Percentiles rank a stretch among this genome's conserved stretches.
phyloP scores from a whole-genome alignment of 768 basidiomycete species.

The Xerocomellus amylosporus region DNA sequence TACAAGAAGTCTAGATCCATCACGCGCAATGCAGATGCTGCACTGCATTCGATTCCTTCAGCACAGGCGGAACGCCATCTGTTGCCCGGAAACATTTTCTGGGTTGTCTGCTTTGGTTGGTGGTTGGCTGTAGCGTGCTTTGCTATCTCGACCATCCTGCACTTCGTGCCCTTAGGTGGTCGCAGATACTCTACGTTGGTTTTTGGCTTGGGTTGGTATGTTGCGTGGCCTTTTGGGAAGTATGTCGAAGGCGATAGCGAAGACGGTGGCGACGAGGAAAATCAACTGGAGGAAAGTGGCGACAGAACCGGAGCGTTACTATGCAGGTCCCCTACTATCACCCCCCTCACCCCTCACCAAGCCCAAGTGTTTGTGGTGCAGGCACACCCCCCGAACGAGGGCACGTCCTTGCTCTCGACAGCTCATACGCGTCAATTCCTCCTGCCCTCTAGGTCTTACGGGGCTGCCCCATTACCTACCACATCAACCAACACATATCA shows the following conservation, averaged over 20 bases:
- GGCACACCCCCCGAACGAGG: slow-evolving; percentile 38
- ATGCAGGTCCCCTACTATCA: slow-evolving; percentile 45
- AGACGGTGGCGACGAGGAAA: slow-evolving; percentile 41
- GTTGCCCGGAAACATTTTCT: slow-evolving; percentile 91
- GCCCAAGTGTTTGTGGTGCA: slow-evolving; percentile 10
- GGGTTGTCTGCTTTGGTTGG: slow-evolving; percentile 89
- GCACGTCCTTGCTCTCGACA: slow-evolving; percentile 43
- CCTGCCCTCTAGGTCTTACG: slow-evolving; percentile 63
- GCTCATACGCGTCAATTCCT: slow-evolving; percentile 33
- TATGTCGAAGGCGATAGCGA: slow-evolving; percentile 85
- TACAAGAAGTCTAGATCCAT: slow-evolving; percentile 98
- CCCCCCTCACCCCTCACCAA: slow-evolving; percentile 35
- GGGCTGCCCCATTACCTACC: slow-evolving; percentile 46
- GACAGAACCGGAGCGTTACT: slow-evolving; percentile 29
- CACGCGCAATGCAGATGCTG: slow-evolving; percentile 93
- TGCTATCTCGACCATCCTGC: slow-evolving; percentile 62
- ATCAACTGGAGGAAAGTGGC: slow-evolving; percentile 23
- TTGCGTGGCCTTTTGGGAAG: slow-evolving; percentile 98
- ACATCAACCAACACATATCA: slow-evolving; percentile 19
- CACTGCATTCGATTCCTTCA: slow-evolving; percentile 88
- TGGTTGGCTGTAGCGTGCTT: slow-evolving; percentile 81
- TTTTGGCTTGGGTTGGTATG: slow-evolving; percentile 93
- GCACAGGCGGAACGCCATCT: slow-evolving; percentile 92
- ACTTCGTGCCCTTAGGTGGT: slow-evolving; percentile 76
- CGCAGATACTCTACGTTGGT: slow-evolving; percentile 80